phyloP scores from a whole-genome alignment of 2,329 filamentous ascomycete genomes.

The Xylaria sp. region DNA sequence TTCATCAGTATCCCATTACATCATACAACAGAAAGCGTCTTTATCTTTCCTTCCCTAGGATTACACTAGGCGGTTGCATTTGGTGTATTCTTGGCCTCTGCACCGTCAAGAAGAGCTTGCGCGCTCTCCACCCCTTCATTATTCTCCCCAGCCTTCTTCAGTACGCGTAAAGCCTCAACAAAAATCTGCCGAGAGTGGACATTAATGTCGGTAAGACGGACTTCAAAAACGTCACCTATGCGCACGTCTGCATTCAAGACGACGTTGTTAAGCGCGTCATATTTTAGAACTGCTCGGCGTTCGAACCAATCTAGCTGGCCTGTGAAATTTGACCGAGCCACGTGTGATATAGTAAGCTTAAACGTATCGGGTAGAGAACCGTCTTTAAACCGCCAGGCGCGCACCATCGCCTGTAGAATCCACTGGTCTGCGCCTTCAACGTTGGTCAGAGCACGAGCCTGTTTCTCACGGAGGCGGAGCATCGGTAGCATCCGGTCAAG shows the following conservation, averaged over 20 bases:
- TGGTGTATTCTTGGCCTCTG: background rate
- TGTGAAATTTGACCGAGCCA: conserved; percentile 50
- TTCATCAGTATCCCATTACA: background rate
- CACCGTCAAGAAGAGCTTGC: conserved; percentile 2
- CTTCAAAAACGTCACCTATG: conserved; percentile 65
- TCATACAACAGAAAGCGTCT: background rate
- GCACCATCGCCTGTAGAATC: conserved; percentile 69
- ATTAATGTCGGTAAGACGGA: conserved; percentile 65
- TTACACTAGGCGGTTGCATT: conserved; percentile 2
- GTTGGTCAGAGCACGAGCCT: conserved; percentile 58
- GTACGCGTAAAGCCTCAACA: conserved; percentile 57
- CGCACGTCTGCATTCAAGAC: conserved; percentile 56
- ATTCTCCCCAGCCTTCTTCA: conserved; percentile 38
- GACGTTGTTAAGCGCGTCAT: conserved; percentile 53
- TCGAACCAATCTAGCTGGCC: conserved; percentile 65
- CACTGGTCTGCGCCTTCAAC: conserved; percentile 61
- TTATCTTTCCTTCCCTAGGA: background rate
- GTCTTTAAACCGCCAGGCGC: conserved; percentile 68
- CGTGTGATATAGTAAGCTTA: conserved; percentile 58
- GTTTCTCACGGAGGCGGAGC: conserved; percentile 64
- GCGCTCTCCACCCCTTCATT: background rate
- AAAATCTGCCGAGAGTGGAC: conserved; percentile 58
- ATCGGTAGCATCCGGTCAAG: conserved; percentile 61
- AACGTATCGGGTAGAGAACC: conserved; percentile 60
- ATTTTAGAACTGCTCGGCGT: conserved; percentile 56